Conservation (phyloP, 768 basidiomycete genomes). For the Holtermanniella nyarrowii region DNA sequence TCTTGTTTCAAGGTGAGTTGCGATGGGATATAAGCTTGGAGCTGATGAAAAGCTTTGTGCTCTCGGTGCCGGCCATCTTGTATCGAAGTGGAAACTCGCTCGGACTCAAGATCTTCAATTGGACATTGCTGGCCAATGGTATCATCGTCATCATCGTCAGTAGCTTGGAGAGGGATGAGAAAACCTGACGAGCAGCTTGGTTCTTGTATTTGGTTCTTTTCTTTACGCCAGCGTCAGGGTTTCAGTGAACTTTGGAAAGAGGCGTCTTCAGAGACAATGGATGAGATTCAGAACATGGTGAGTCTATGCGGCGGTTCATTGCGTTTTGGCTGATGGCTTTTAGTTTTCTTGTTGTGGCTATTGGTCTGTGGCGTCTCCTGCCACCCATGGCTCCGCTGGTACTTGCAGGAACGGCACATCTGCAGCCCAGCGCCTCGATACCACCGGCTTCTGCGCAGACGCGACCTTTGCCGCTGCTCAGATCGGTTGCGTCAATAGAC, state of each 20-base stretch:
- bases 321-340: not conserved
- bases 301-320: slow-evolving; percentile 13
- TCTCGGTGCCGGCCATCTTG: slow-evolving; percentile 62
- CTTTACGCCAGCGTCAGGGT: slow-evolving; percentile 59
- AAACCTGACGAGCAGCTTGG: slow-evolving; percentile 45
- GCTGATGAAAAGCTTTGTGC: slow-evolving; percentile 55
- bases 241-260: slow-evolving; percentile 52
- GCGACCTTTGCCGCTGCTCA: slow-evolving; percentile 48
- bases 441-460: slow-evolving; percentile 59
- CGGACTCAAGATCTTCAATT: slow-evolving; percentile 68
- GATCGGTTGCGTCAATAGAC: slow-evolving; percentile 27
- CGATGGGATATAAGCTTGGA: too few species aligned
- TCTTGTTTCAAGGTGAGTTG: not conserved
- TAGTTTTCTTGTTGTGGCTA: slow-evolving; percentile 82
- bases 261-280: slow-evolving; percentile 44
- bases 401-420: slow-evolving; percentile 48
- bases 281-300: slow-evolving; percentile 64
- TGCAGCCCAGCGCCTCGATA: slow-evolving; percentile 43
- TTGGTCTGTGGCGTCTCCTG: slow-evolving; percentile 16
- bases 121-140: slow-evolving; percentile 56
- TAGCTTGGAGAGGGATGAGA: not conserved
- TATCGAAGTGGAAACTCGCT: slow-evolving; percentile 59
- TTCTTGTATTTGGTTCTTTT: slow-evolving; percentile 70
- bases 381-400: not conserved
- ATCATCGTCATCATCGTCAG: slow-evolving; percentile 48